These are phyloP conservation scores for Epichloe hybrida DNA, from an alignment of 2,329 filamentous ascomycete species.

Conservation along the genomic window DNA sequence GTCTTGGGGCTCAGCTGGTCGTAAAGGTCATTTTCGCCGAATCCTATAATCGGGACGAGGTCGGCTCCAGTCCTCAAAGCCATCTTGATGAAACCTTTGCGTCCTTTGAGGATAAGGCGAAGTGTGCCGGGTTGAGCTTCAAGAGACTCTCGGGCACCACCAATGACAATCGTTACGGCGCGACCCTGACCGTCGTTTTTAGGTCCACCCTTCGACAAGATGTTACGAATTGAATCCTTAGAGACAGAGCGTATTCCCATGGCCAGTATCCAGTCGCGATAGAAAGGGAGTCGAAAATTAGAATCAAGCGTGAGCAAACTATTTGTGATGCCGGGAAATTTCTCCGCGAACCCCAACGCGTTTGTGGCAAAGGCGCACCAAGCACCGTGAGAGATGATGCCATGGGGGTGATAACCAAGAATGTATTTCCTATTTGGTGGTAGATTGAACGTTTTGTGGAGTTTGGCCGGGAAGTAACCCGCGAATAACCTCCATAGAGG, in stretches of 20 bases:
- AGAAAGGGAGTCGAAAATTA: slow-evolving; percentile 88
- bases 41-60: slow-evolving; percentile 79
- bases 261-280: slow-evolving; percentile 83
- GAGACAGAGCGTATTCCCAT: slow-evolving; percentile 84
- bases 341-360: slow-evolving; percentile 68
- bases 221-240: slow-evolving; percentile 80
- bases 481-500: slow-evolving; percentile 81
- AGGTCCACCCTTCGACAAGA: slow-evolving; percentile 64
- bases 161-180: slow-evolving; percentile 92
- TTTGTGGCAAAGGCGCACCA: slow-evolving; percentile 87
- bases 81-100: slow-evolving; percentile 90
- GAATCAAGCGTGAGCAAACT: slow-evolving; percentile 85
- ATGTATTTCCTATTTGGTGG: slow-evolving; percentile 82
- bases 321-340: slow-evolving; percentile 93
- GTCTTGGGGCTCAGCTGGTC: slow-evolving; percentile 68
- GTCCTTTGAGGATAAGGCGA: slow-evolving; percentile 64
- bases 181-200: slow-evolving; percentile 79
- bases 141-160: slow-evolving; percentile 82
- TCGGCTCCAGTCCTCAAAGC: slow-evolving; percentile 87
- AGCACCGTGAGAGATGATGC: slow-evolving; percentile 94
- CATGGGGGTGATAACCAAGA: slow-evolving; percentile 88
- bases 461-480: slow-evolving; percentile 76
- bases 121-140: slow-evolving; percentile 70
- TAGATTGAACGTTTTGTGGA: slow-evolving; percentile 75
- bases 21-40: slow-evolving; percentile 94